A percentile compares a stretch with the other conserved stretches of the same genome.
Conservation (phyloP, 345 rosid genomes). For the Aquilaria yunnanensis region DNA sequence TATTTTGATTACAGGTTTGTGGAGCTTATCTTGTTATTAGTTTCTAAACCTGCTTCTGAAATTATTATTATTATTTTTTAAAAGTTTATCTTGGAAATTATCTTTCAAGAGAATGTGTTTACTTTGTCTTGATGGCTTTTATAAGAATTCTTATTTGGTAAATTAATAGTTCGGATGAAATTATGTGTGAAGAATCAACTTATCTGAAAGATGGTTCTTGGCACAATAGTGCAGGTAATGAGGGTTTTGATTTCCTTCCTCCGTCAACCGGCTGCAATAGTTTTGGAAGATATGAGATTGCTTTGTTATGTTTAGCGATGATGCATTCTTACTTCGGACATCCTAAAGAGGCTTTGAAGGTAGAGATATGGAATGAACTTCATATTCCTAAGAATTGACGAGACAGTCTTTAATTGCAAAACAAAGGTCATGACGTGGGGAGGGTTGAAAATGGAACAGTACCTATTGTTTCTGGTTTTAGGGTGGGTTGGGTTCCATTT, state of each 20-base stretch:
- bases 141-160: slow-evolving; percentile 12
- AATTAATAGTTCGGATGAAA: slow-evolving; percentile 3
- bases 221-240: slow-evolving; percentile 91
- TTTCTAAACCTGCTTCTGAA: slow-evolving; percentile 1
- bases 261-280: slow-evolving; percentile 46
- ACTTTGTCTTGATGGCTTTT: slow-evolving; percentile 5
- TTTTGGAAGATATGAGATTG: slow-evolving; percentile 77
- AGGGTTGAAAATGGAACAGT: slow-evolving; percentile 2
- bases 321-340: slow-evolving; percentile 97
- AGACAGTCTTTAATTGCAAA: not conserved
- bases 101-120: not conserved
- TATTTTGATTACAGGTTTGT: slow-evolving; percentile 94
- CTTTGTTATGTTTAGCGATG: slow-evolving; percentile 84
- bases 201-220: slow-evolving; percentile 27
- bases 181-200: slow-evolving; percentile 21
- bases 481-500: not conserved
- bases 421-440: not conserved
- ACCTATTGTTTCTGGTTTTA: not conserved
- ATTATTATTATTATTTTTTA: not conserved
- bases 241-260: slow-evolving; percentile 74
- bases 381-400: not conserved
- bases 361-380: slow-evolving; percentile 25
- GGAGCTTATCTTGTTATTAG: slow-evolving; percentile 2
- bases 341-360: slow-evolving; percentile 93
- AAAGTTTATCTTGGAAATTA: slow-evolving; percentile 2